A percentile compares a stretch with the other conserved stretches of the same genome.
Conservation (phyloP, 176 grass and related monocot genomes). For the Oryza meridionalis region DNA sequence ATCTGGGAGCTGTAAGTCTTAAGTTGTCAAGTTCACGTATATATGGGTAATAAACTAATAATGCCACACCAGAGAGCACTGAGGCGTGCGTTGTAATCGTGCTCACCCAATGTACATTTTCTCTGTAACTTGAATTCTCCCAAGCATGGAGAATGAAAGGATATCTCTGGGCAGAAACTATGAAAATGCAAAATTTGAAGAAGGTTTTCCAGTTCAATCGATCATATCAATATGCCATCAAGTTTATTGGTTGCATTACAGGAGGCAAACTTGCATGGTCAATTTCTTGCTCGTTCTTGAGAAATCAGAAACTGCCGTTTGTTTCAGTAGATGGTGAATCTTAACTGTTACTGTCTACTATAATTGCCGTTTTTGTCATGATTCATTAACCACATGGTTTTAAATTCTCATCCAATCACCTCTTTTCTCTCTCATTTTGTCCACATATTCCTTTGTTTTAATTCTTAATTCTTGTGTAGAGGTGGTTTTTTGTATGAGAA, state of each 20-base stretch:
- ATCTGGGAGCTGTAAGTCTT: background rate
- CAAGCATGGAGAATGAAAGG: background rate
- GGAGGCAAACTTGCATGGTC: background rate
- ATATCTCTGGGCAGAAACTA: background rate
- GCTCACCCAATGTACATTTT: background rate
- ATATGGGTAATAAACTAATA: constrained; percentile 43
- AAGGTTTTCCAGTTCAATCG: background rate
- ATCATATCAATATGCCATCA: background rate
- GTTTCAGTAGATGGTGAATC: background rate
- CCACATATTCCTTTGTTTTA: no score
- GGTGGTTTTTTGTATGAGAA: no score
- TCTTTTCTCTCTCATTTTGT: no score
- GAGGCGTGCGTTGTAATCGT: background rate
- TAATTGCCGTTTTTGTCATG: no score
- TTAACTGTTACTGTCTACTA: background rate
- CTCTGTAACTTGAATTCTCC: background rate
- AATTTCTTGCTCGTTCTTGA: background rate
- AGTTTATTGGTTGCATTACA: background rate
- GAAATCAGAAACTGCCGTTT: background rate
- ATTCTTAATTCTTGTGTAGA: no score
- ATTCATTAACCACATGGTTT: background rate
- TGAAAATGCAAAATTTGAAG: background rate
- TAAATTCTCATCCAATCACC: no score
- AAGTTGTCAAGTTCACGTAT: constrained; percentile 19
- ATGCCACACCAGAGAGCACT: background rate